Percentiles rank a stretch among this genome's conserved stretches.
phyloP scores from a whole-genome alignment of 805 yeast species.

The Starmerella geochares region DNA sequence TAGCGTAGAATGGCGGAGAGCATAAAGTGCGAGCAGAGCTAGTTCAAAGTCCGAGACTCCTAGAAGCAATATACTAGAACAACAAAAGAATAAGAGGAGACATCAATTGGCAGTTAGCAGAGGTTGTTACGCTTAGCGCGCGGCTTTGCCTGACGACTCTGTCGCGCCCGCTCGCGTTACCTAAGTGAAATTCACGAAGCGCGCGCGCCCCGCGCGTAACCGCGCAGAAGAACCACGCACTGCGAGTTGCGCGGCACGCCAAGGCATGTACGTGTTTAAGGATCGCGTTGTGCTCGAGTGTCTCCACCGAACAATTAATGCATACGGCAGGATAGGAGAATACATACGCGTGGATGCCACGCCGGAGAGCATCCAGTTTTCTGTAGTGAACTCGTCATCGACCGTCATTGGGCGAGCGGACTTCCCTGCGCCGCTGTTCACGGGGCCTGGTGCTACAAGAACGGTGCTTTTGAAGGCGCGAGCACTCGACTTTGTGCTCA shows the following conservation, averaged over 20 bases:
- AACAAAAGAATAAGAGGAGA: too few relatives aligned
- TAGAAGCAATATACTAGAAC: too few relatives aligned
- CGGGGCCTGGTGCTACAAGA: slow-evolving; percentile 8
- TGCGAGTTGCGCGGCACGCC: background rate
- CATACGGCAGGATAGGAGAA: slow-evolving; percentile 18
- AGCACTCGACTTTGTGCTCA: slow-evolving; percentile 17
- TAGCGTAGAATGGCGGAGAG: too few relatives aligned
- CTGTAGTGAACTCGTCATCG: slow-evolving; percentile 15
- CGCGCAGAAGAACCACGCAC: background rate
- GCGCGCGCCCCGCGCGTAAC: background rate
- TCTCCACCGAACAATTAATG: slow-evolving; percentile 8
- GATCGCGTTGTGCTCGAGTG: slow-evolving; percentile 14
- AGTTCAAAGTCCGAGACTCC: too few relatives aligned
- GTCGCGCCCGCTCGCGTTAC: background rate
- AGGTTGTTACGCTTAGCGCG: too few relatives aligned
- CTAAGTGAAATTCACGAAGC: background rate
- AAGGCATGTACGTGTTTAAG: slow-evolving; percentile 14
- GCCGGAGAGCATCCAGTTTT: slow-evolving; percentile 7
- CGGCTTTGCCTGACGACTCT: too few relatives aligned
- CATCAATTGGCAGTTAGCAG: too few relatives aligned
- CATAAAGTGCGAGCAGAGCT: too few relatives aligned
- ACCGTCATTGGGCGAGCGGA: slow-evolving; percentile 12
- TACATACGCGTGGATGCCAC: slow-evolving; percentile 12
- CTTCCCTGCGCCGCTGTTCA: slow-evolving; percentile 10
- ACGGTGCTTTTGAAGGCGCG: slow-evolving; percentile 17